phyloP scores from a whole-genome alignment of 441 rosid genomes.

The Croton setiger region DNA sequence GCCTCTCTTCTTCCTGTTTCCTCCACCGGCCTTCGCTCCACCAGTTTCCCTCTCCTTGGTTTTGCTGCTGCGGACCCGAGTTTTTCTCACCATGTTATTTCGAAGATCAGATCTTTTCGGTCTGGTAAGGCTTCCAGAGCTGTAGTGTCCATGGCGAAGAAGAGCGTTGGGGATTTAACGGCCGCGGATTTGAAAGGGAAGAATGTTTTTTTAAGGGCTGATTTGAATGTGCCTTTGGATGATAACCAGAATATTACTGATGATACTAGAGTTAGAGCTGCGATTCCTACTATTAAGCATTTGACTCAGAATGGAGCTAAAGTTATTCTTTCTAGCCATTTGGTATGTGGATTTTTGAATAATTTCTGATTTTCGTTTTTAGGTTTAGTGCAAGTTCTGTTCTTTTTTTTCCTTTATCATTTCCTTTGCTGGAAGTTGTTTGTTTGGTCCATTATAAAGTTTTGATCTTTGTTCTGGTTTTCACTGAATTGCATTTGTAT shows the following conservation, averaged over 20 bases:
- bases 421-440: neutral
- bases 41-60: constrained; percentile 37
- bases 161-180: constrained; percentile 60
- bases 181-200: constrained; percentile 65
- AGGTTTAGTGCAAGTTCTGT: neutral
- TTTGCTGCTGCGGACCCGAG: constrained; percentile 54
- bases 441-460: neutral
- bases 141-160: constrained; percentile 65
- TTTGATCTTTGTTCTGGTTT: neutral
- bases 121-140: constrained; percentile 38
- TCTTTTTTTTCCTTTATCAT: neutral
- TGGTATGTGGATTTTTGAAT: constrained; percentile 33
- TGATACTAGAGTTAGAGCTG: constrained; percentile 73
- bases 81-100: constrained; percentile 43
- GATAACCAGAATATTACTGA: constrained; percentile 66
- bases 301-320: constrained; percentile 69
- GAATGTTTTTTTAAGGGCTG: constrained; percentile 70
- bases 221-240: constrained; percentile 75
- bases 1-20: constrained; percentile 43
- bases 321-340: constrained; percentile 72
- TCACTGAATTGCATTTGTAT: neutral
- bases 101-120: constrained; percentile 36
- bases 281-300: constrained; percentile 77
- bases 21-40: constrained; percentile 27
- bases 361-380: neutral